Conservation (phyloP, 1,284 basidiomycete genomes). For the Puccinia horiana region DNA sequence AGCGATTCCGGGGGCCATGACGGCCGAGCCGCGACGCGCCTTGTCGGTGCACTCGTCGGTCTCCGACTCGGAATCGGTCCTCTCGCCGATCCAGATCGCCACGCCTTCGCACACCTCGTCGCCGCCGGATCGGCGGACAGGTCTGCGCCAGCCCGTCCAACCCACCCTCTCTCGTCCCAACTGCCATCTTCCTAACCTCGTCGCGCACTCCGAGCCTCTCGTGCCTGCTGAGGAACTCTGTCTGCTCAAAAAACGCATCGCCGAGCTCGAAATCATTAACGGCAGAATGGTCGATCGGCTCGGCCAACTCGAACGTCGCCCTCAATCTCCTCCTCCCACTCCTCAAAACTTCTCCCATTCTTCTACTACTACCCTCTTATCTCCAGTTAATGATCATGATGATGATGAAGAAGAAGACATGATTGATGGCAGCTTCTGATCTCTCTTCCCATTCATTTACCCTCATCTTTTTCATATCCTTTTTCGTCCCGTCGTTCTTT, state of each 20-base stretch:
- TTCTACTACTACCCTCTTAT: background rate
- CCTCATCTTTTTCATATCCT: background rate
- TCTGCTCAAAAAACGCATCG: constrained; percentile 13
- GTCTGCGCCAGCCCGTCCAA: background rate
- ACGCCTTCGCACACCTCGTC: constrained; percentile 3
- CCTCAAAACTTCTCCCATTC: background rate
- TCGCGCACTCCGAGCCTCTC: background rate
- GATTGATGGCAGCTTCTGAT: background rate
- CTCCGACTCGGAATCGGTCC: constrained; percentile 13
- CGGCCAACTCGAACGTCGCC: background rate
- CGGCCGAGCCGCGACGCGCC: background rate
- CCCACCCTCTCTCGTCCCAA: background rate
- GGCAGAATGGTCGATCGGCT: background rate
- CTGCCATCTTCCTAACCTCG: background rate
- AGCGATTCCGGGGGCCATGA: background rate
- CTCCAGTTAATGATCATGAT: background rate
- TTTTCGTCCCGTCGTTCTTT: background rate
- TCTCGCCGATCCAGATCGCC: background rate
- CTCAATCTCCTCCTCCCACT: background rate
- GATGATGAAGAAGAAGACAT: background rate
- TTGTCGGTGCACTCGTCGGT: constrained; percentile 8
- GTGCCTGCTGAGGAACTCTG: background rate
- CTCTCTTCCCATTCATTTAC: background rate
- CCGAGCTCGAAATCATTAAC: constrained; percentile 5
- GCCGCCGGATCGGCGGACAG: background rate